Base-by-base conservation (phyloP, 75 land plant genomes). In the Picea glauca region DNA sequence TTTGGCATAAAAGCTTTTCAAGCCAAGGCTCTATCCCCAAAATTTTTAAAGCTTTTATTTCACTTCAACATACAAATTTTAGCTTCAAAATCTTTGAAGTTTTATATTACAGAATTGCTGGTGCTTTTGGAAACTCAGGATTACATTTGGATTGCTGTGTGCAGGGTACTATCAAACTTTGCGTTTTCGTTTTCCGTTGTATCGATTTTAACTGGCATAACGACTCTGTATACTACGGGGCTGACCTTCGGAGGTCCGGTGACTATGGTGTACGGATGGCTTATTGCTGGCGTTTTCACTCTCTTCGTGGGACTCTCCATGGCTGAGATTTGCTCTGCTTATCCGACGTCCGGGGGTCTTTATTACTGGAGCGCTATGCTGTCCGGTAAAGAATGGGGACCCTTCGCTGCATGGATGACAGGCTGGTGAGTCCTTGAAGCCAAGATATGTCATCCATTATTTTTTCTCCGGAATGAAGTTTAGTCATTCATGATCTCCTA, bases 301-400 rank as follows among this genome's bases (percentile, higher is more conserved):
- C 77, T 93, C 94, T 80, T 84, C 54, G 93, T 95, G 58, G 96
- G 93, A 26, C 75, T 88, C 30, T 81, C 97, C 13, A 93, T 95
- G 98, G 96, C 97, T 32, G 98, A 95, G 81, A 93, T 95, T 50
- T 95, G 98, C 81, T 95, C 98, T n/a, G 83, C 98, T 8, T 95
- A 82, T 58, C 98, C 98, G 20, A 95, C 98, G 3, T 93, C 98
- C 21, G 98, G 98, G 21, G 98, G 98, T 30, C 92, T 95, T 30
- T 95, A 95, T 78, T 95, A 87, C 75, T 95, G 98, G 98, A 95
- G 98, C 78, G 90, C 88, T 18, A 90, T 81, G 84, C 90, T 95
- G 60, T 87, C 94, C 18, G 98, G 98, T 46, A 82, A 80, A 0
- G 58, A 76, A 13, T 95, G 98, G 98, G 98, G 91, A 3, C 96